Percentiles rank a stretch among this genome's conserved stretches.
Evolutionary conservation across 2,329 filamentous ascomycete genomes (phyloP).

Genomic region (Ophiostoma pallidulum): DNA sequence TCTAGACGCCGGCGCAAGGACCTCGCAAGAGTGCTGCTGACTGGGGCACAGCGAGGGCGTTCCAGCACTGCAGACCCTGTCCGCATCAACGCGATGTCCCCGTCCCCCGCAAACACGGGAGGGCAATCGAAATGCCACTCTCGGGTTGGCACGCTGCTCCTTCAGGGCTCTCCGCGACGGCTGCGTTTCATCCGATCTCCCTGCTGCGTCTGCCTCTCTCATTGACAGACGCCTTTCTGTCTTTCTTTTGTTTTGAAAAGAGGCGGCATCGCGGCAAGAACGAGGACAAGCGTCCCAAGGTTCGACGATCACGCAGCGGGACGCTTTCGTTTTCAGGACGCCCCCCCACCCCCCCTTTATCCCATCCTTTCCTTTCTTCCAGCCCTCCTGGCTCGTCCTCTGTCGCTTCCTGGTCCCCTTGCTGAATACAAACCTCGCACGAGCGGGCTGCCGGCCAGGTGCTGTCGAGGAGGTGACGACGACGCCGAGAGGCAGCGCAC

Average conservation of each 20-base stretch:
- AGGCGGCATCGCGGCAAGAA: background rate
- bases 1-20: too few relatives aligned
- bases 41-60: too few relatives aligned
- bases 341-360: background rate
- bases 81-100: too few relatives aligned
- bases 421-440: background rate
- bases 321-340: background rate
- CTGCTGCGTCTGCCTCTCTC: too few relatives aligned
- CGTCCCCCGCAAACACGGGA: too few relatives aligned
- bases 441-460: background rate
- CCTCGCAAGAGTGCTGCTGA: too few relatives aligned
- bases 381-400: background rate
- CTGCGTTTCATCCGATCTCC: constrained; percentile 4
- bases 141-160: too few relatives aligned
- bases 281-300: background rate
- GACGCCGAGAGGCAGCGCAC: too few relatives aligned
- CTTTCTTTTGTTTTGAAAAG: background rate
- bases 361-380: background rate
- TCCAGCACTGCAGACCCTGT: too few relatives aligned
- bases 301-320: constrained; percentile 5
- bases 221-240: background rate
- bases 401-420: background rate
- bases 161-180: constrained; percentile 1
- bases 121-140: too few relatives aligned
- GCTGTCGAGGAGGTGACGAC: background rate